Base-by-base conservation (phyloP, 2,329 filamentous ascomycete genomes). In the Daldinia eschscholtzii region DNA sequence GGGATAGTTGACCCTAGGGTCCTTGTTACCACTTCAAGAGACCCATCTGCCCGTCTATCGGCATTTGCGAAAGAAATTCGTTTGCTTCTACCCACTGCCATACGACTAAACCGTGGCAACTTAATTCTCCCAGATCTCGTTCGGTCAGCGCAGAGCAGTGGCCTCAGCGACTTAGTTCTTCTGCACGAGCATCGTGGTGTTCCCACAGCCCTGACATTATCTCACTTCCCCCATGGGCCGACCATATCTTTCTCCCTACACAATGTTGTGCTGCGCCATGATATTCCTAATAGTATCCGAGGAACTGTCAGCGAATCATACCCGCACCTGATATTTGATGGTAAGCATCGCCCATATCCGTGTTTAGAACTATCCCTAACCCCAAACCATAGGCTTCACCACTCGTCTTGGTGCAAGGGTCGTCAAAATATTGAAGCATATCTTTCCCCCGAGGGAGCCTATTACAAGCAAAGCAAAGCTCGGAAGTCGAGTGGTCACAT, bases 271-370 rank as follows among this genome's bases (percentile, higher is more conserved):
- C 84, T 99, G 57, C 90, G 96, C 50, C 93, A 94, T 67, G 96
- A 99, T 78, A 97, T 99, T 20, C 95, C 96, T 1, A 94, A 96
- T 71, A 89, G 91, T 46, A 89, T 93, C 7, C 88, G 92, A 65
- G 96, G 96, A 55, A 97, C 94, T 1, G 93, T 98, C 55, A 93
- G 90, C 69, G 96, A 99, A 81, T 91, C 90, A 41, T 99, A 98
- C 75, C 96, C 96, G 0, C 95, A 98, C 77, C 85, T 99, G 2
- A 93, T 99, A 70, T 98, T 99, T 75, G 96, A 99, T 76, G 94
- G 77, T 75, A 57, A 71, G 58, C 33, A 35, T 12, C 6, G 12
- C 13, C 1, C 20, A 18, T 28, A 18, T 9, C n/a, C 12, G 4
- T 46, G 10, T n/a, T 13, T 2, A 3, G 5, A n/a, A 56, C 44